These are phyloP conservation scores for Rhodotorula sp. DNA, from an alignment of 1,284 basidiomycete genomes.

Conservation along the genomic window DNA sequence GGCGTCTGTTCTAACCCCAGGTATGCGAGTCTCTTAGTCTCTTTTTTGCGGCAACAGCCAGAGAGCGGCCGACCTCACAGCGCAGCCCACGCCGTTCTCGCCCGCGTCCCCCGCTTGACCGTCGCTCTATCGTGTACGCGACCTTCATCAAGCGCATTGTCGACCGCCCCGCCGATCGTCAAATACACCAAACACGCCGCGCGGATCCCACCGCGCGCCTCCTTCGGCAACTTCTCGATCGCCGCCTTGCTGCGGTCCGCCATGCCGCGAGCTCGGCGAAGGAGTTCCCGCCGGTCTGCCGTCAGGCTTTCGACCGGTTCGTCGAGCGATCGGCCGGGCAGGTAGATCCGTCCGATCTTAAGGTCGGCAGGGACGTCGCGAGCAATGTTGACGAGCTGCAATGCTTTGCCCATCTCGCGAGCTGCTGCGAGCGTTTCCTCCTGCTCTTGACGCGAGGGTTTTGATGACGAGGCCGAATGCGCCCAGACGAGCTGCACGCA, in stretches of 20 bases:
- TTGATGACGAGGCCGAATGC: slow-evolving; percentile 22
- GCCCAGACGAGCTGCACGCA: slow-evolving; percentile 53
- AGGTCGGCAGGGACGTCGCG: slow-evolving; percentile 52
- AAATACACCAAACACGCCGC: slow-evolving; percentile 52
- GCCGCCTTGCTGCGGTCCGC: slow-evolving; percentile 39
- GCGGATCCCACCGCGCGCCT: slow-evolving; percentile 48
- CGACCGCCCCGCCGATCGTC: slow-evolving; percentile 46
- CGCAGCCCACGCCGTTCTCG: slow-evolving; percentile 43
- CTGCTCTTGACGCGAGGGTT: slow-evolving; percentile 2
- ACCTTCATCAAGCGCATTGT: slow-evolving; percentile 21
- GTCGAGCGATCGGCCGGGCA: slow-evolving; percentile 49
- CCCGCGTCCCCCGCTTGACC: slow-evolving; percentile 45
- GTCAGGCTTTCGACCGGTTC: slow-evolving; percentile 36
- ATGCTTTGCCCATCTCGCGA: slow-evolving; percentile 52
- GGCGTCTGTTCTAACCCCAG: too few species aligned
- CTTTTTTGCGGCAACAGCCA: neutral
- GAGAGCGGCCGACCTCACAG: slow-evolving; percentile 36
- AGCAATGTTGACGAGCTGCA: slow-evolving; percentile 53
- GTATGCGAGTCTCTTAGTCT: too few species aligned
- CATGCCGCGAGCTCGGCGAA: slow-evolving; percentile 47
- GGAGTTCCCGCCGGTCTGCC: slow-evolving; percentile 44
- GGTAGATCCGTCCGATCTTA: slow-evolving; percentile 50
- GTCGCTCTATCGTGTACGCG: slow-evolving; percentile 42
- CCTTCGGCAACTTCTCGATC: slow-evolving; percentile 48
- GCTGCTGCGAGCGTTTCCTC: slow-evolving; percentile 41